Evolutionary conservation across 192 early-diverging fungal genomes (phyloP), one percentile per base, ranked within the genome.

Genomic region (Backusella morwellensis): DNA sequence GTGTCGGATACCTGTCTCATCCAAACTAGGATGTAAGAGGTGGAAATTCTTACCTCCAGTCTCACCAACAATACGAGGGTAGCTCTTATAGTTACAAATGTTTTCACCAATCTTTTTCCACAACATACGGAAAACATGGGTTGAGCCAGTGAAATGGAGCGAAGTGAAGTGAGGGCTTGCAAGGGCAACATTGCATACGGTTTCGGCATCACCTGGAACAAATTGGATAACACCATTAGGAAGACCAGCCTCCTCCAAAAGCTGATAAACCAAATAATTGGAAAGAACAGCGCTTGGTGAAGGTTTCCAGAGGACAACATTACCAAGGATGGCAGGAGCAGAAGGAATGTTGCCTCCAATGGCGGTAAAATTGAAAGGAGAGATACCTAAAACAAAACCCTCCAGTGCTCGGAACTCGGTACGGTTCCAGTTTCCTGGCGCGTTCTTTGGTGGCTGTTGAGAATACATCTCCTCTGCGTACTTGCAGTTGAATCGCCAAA

Each of bases 1-100:
- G 52, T 91, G 88, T 44, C 85, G 86, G 29, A 93, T 83, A 84
- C 94, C 91, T 41, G 91, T 95, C 69, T 83, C 79, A 80, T 93
- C 88, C 14, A 84, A 68, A 9, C 85, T 82, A 12, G 85, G 82
- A 84, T 98, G 97, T 44, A 98, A 80, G 72, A 99, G 83, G 78
- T 99, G 98, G 90, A 96, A 97, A 91, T 99, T 99, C 89, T 99
- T 99, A 72, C 98, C 98, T 80, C 98, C 98, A 34, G 97, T 98
- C 86, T 99, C 97, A 81, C 97, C 97, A 17, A 99, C 97, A 73
- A 99, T 94, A 80, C 97, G 94, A 66, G 97, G 97, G 85, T 97
- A 99, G 59, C 90, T 91, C 81, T 89, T 90, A 88, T 98, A 99
- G 71, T 78, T 89, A 75, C 96, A 91, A 68, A 99, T 90, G 87